Evolutionary conservation across 2,329 filamentous ascomycete species (phyloP), one percentile per base, ranked within the genome.

Genomic region (Scleromitrula shiraiana): DNA sequence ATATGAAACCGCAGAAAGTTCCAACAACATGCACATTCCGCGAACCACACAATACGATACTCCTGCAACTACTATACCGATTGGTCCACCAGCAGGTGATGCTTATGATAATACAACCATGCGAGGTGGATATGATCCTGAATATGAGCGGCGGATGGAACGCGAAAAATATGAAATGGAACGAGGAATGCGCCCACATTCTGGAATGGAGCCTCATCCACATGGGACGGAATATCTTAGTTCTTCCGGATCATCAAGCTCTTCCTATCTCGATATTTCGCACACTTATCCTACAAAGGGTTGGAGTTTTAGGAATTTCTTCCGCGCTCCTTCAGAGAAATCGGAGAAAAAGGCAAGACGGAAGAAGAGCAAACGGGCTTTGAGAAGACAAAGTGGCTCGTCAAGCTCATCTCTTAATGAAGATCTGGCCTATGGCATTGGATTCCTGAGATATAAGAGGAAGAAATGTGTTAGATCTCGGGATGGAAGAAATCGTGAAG

Each of bases 391-490:
- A 2, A 71, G 68, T 46, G 83, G 81, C 57, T 82, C 77, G 2
- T 85, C 81, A 1, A 82, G 78, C 2, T 84, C 80, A 0, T 83
- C 80, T 1, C 70, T 84, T 46, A 80, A 84, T 63, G 78, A 76
- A 17, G 83, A 87, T 60, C 67, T 86, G 51, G 82, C 82, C 8
- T 86, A 85, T 60, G 82, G 82, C 8, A 72, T 68, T 46, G 81
- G 79, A 14, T 82, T 75, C 44, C 50, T 64, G 12, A 62, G 56
- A 50, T 47, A 54, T 17, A 54, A 56, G 14, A 64, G 59, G 45
- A 51, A 49, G 19, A 57, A 54, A 29, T 24, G 54, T 7, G 55
- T 59, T 14, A 58, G 60, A 39, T 55, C 52, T 10, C 56, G 56
- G 46, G 56, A 52, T 19, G 59, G 57, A 6, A 61, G 56, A 49